Percentiles rank a stretch among this genome's conserved stretches.
These are phyloP conservation scores for Populus deltoides DNA, from an alignment of 345 rosid genomes.

Conservation along the genomic window DNA sequence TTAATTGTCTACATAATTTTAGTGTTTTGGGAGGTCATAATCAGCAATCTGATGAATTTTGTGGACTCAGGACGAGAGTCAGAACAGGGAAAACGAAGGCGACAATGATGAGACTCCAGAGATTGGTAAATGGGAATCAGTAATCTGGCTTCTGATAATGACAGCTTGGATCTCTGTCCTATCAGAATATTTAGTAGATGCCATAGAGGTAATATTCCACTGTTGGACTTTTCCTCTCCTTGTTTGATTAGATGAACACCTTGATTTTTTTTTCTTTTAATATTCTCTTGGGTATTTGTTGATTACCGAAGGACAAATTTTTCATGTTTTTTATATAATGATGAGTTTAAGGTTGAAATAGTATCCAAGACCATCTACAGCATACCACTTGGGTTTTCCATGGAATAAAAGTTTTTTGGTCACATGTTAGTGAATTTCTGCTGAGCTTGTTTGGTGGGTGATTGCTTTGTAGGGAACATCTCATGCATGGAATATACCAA, in stretches of 20 bases:
- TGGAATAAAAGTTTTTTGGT: neutral
- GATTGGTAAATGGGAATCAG: constrained; percentile 75
- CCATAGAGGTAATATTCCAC: constrained; percentile 58
- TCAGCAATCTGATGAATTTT: constrained; percentile 18
- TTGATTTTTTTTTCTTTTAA: neutral
- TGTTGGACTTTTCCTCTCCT: neutral
- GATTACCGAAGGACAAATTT: neutral
- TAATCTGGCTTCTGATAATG: constrained; percentile 80
- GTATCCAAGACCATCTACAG: neutral
- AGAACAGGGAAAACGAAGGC: constrained; percentile 34
- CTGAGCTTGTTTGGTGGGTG: neutral
- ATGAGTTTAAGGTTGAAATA: neutral
- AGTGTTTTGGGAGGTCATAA: constrained; percentile 19
- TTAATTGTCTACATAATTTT: neutral
- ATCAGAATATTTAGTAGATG: constrained; percentile 86
- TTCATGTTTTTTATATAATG: neutral
- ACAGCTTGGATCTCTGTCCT: constrained; percentile 87
- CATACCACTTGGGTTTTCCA: neutral
- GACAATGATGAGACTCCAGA: constrained; percentile 65
- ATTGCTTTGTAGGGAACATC: constrained; percentile 69
- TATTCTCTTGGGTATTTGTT: neutral
- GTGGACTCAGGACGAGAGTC: constrained; percentile 55
- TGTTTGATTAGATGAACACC: neutral
- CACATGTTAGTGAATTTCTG: neutral
- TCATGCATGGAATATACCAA: constrained; percentile 63